A percentile compares a stretch with the other conserved stretches of the same genome.
These are phyloP conservation scores for Colletotrichum falcatum DNA, from an alignment of 2,329 filamentous ascomycete genomes.

Conservation along the genomic window DNA sequence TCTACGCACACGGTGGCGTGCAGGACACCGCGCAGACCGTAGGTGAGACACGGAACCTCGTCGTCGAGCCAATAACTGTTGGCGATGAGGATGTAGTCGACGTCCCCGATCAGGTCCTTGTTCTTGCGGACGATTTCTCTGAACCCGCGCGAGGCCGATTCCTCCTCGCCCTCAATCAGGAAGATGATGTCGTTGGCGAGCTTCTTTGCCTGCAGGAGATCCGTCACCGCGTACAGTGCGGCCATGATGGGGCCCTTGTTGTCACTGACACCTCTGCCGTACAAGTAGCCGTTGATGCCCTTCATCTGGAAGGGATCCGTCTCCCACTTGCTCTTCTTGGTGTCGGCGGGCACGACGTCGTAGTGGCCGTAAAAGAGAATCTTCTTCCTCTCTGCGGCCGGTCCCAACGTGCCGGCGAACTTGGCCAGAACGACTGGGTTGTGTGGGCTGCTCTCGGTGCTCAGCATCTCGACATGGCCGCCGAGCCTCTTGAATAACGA, in stretches of 20 bases:
- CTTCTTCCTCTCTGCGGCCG: conserved; percentile 77
- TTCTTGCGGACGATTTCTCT: conserved; percentile 82
- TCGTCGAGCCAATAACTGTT: conserved; percentile 99
- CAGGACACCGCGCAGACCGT: conserved; percentile 91
- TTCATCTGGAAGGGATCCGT: conserved; percentile 90
- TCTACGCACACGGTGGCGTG: conserved; percentile 92
- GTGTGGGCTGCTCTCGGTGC: conserved; percentile 75
- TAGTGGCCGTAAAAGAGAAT: conserved; percentile 98
- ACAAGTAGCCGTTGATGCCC: conserved; percentile 91
- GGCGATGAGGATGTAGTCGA: conserved; percentile 94
- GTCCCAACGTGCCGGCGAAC: conserved; percentile 81
- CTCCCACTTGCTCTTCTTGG: conserved; percentile 84
- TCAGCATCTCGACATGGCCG: conserved; percentile 90
- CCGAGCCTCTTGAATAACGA: conserved; percentile 93
- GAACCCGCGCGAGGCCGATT: conserved; percentile 92
- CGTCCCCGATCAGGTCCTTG: conserved; percentile 86
- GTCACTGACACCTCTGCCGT: conserved; percentile 95
- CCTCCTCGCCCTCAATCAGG: conserved; percentile 96
- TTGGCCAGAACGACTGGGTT: conserved; percentile 95
- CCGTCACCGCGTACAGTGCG: conserved; percentile 91
- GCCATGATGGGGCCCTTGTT: conserved; percentile 98
- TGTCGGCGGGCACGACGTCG: conserved; percentile 93
- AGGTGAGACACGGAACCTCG: conserved; percentile 93
- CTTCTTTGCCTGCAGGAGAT: conserved; percentile 85
- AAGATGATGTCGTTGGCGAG: conserved; percentile 92